Base-by-base conservation (phyloP, 1,284 basidiomycete species). In the Ustilago nuda region DNA sequence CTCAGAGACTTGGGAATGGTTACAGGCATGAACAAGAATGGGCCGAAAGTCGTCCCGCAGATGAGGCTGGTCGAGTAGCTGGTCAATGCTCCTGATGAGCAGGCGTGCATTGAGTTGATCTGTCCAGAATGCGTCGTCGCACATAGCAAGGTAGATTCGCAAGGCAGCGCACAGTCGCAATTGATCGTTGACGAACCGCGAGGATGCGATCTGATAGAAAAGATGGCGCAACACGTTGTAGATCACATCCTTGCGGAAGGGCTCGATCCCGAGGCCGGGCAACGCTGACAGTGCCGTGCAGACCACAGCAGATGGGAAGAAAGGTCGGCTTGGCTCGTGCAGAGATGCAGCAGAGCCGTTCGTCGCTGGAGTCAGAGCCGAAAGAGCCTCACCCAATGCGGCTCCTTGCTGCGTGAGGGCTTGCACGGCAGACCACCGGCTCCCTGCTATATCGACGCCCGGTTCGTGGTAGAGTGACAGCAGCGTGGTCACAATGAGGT, bases 131-230 rank as follows among this genome's bases (percentile, higher is more conserved):
- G 51, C 19, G 37, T 64, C 66, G 19, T 55, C 66, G 35, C 61
- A 69, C 66, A 80, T 63, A 4, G 81, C 72, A 30, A 82, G 45
- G 55, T 76, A 82, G 12, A 82, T 64, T 5, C 78, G 90, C 30
- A 97, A 87, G 0, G 91, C 90, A 62, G 93, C 91, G 36, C 95
- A 84, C 35, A 92, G 87, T 7, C 95, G 91, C 51, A 91, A 86
- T 84, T 97, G 94, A 82, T 97, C 94, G 82, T 94, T 93, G 72
- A 96, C 89, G 48, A 98, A 88, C n/a, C 91, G 91, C 0, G 91
- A 90, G 2, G 87, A 86, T 67, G 92, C 89, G 33, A 95, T 87
- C 45, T 89, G 88, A 8, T 91, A 88, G 74, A 96, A 91, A 9
- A 96, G 87, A 60, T 91, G 90, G 62, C 92, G 91, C 30, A 82